phyloP scores from a whole-genome alignment of 2,329 filamentous ascomycete species.

The Cladosporium velox region DNA sequence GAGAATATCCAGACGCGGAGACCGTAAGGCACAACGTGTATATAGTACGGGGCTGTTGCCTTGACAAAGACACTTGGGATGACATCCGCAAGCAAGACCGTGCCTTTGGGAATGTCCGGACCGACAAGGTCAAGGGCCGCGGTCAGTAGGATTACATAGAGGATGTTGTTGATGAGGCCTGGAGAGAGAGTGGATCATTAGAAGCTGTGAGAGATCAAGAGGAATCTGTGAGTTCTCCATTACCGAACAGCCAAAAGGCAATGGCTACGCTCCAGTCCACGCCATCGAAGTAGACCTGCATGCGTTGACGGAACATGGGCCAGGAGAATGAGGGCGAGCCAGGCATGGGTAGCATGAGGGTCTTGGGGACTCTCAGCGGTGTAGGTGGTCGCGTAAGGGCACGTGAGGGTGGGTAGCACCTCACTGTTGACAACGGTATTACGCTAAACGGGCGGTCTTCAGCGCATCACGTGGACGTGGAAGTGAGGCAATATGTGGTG shows the following conservation, averaged over 20 bases:
- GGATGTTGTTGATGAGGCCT: slow-evolving; percentile 95
- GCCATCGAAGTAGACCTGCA: slow-evolving; percentile 64
- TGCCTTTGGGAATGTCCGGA: slow-evolving; percentile 78
- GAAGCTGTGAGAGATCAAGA: not conserved
- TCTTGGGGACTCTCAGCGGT: not conserved
- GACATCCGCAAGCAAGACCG: slow-evolving; percentile 91
- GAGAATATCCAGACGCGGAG: slow-evolving; percentile 75
- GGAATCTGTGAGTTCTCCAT: slow-evolving; percentile 24
- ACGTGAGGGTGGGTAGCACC: not conserved
- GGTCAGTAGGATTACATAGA: slow-evolving; percentile 95
- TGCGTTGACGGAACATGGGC: slow-evolving; percentile 68
- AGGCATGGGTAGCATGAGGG: slow-evolving; percentile 53
- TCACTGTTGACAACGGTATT: not conserved
- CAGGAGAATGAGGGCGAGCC: slow-evolving; percentile 66
- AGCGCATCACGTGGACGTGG: not conserved
- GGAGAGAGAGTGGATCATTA: slow-evolving; percentile 11
- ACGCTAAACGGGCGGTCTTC: not conserved
- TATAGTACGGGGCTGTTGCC: slow-evolving; percentile 88
- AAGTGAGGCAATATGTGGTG: not conserved
- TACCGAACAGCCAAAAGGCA: slow-evolving; percentile 95
- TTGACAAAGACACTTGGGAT: slow-evolving; percentile 87
- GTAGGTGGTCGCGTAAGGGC: not conserved
- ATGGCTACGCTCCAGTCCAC: slow-evolving; percentile 70
- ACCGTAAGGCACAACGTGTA: slow-evolving; percentile 80
- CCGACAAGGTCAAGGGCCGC: slow-evolving; percentile 95